Conservation (phyloP, 345 rosid genomes). For the Salix arbutifolia region DNA sequence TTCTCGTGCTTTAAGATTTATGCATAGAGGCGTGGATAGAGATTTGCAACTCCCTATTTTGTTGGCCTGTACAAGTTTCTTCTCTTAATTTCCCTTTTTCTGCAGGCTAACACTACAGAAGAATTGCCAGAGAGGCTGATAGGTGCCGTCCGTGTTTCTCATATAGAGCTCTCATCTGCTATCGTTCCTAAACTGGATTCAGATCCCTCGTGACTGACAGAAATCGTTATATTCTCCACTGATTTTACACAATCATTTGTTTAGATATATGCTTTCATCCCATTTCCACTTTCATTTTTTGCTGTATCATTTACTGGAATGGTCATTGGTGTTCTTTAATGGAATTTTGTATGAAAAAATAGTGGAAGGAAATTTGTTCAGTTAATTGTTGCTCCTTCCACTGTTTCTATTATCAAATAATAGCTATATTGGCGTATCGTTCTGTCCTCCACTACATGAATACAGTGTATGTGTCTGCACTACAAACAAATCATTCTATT, state of each 20-base stretch:
- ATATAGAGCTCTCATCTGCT: constrained; percentile 85
- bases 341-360: constrained; percentile 9
- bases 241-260: constrained; percentile 16
- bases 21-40: too few species aligned
- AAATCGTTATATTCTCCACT: neutral
- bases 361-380: neutral
- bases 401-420: too few species aligned
- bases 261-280: constrained; percentile 2
- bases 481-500: too few species aligned
- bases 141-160: constrained; percentile 91
- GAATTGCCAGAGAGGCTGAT: constrained; percentile 89
- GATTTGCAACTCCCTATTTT: neutral
- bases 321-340: neutral
- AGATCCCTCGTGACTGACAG: constrained; percentile 19
- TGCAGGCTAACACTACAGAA: constrained; percentile 73
- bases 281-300: neutral
- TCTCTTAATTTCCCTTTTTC: neutral
- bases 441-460: too few species aligned
- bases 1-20: too few species aligned
- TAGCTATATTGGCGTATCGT: too few species aligned
- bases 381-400: neutral
- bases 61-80: neutral
- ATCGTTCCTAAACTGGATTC: constrained; percentile 66
- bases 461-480: too few species aligned
- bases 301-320: neutral